Base-by-base conservation (phyloP, 495 filamentous ascomycete species). In the Penicillium antarcticum region DNA sequence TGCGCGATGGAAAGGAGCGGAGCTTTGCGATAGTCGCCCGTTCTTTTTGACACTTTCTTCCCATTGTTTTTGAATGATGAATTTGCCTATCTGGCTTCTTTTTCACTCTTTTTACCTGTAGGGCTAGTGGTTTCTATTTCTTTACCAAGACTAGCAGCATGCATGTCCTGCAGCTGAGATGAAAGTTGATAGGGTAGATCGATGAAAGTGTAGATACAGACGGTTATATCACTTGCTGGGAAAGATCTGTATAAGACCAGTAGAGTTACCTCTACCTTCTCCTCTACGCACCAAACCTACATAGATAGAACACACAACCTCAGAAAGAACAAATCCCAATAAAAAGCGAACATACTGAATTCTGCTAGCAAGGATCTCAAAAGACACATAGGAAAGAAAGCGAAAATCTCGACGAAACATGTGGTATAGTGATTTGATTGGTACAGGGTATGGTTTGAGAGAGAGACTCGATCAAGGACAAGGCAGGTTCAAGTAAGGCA, bases 381-480 rank as follows among this genome's bases (percentile, higher is more conserved):
- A 29, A 35, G 26, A 38, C 40, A 45, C 33, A 55, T 42, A 36
- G 36, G 40, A 55, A 45, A 53, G 46, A 36, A 46, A 18, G 45
- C 42, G 34, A 51, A 44, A 44, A 49, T 53, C 49, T 32, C 45
- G 47, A 54, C 38, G 45, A 55, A 43, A 50, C 45, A 64, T 55
- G 55, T 62, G 62, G 62, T 65, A 65, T 65, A 59, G 61, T 62
- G 62, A 55, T 65, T 62, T 62, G 62, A 55, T 65, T 62, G 58
- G 48, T 65, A 65, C 62, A 65, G 62, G 58, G 62, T 65, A 65
- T 65, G 62, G 48, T 2, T 23, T 23, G 21, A 41, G 43, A 16
- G 54, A 35, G 34, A 34, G 34, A 31, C 33, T 40, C 29, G 36
- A 53, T 17, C 31, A 29, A 31, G 33, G 33, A 40, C 18, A 11